Evolutionary conservation across 2,329 filamentous ascomycete genomes (phyloP).

Genomic region (Rutstroemia sp.): DNA sequence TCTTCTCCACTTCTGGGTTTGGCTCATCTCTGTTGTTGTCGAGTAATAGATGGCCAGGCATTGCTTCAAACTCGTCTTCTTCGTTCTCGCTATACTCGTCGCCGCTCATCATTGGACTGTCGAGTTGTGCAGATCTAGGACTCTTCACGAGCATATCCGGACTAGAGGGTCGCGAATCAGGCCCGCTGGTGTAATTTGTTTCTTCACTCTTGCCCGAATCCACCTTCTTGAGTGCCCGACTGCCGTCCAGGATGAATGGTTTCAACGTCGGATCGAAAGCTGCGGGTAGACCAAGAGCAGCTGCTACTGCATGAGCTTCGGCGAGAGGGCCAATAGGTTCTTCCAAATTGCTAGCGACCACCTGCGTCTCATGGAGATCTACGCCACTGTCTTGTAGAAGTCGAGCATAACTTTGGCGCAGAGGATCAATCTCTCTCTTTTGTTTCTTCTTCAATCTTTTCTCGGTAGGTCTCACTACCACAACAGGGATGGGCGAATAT

Average conservation of each 20-base stretch:
- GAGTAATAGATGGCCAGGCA: slow-evolving; percentile 23
- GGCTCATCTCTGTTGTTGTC: slow-evolving; percentile 12
- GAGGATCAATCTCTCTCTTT: slow-evolving; percentile 58
- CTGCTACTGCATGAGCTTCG: slow-evolving; percentile 57
- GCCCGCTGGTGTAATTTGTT: slow-evolving; percentile 19
- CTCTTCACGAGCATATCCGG: slow-evolving; percentile 36
- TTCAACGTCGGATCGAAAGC: slow-evolving; percentile 58
- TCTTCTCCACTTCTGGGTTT: slow-evolving; percentile 29
- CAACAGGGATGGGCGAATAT: slow-evolving; percentile 66
- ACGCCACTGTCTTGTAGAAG: slow-evolving; percentile 52
- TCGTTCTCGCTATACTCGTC: slow-evolving; percentile 32
- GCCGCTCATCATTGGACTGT: slow-evolving; percentile 27
- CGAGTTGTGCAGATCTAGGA: slow-evolving; percentile 31
- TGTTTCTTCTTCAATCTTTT: slow-evolving; percentile 66
- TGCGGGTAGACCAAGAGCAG: slow-evolving; percentile 54
- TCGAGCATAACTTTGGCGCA: slow-evolving; percentile 55
- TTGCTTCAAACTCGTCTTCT: slow-evolving; percentile 30
- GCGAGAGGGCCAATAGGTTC: slow-evolving; percentile 40
- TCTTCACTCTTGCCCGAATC: slow-evolving; percentile 23
- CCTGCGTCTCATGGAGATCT: slow-evolving; percentile 27
- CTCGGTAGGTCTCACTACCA: slow-evolving; percentile 62
- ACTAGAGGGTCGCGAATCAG: slow-evolving; percentile 29
- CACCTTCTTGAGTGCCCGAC: slow-evolving; percentile 16
- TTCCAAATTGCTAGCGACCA: slow-evolving; percentile 20
- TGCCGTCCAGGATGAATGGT: slow-evolving; percentile 35